Base-by-base conservation (phyloP, 768 basidiomycete genomes). In the Pleurotus tuoliensis region DNA sequence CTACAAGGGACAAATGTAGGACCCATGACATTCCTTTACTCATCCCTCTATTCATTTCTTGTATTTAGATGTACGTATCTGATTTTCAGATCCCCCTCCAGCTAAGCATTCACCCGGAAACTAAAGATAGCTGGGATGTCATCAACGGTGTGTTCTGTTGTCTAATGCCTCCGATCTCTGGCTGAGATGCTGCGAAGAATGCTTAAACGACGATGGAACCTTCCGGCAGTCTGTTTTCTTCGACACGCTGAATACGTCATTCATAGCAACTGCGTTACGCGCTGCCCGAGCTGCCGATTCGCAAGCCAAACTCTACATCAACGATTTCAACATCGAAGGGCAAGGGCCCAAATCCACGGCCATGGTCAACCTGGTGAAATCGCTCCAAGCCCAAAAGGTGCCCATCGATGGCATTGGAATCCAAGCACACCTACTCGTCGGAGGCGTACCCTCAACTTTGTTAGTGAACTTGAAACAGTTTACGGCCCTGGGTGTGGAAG, bases 1-100 rank as follows among this genome's bases (percentile, higher is more conserved):
- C 56, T 85, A 79, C 64, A 76, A 73, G 60, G 83, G 83, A 20
- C 62, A 81, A 64, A 70, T 82, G 76, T 83, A 58, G 61, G 69
- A 34, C 30, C 9, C 30, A 34, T 34, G 30, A 34, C 8, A 34
- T 8, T 34, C 7, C 30, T 34, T 9, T 9, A 34, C 30, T 34
- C 30, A 1, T 34, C 8, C 30, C 30, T 34, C 30, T 11, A 34
- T 34, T 34, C 30, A 34, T 34, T 34, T 8, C 1, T 34, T 8
- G 11, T 34, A 34, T 25, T 24, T 24, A 55, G 54, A 20, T 55
- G 45, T 58, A 18, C 38, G 46, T 53, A 8, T 34, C 30, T 2
- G 8, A 34, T 9, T 34, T 34, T 34, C 7, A 34, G 9, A 9
- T 34, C 30, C 30, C 30, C 9, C 30, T 11, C 30, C 8, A 34